These are phyloP conservation scores for Phytopythium sindhum DNA, from an alignment of 352 stramenopile genomes.

Conservation along the genomic window DNA sequence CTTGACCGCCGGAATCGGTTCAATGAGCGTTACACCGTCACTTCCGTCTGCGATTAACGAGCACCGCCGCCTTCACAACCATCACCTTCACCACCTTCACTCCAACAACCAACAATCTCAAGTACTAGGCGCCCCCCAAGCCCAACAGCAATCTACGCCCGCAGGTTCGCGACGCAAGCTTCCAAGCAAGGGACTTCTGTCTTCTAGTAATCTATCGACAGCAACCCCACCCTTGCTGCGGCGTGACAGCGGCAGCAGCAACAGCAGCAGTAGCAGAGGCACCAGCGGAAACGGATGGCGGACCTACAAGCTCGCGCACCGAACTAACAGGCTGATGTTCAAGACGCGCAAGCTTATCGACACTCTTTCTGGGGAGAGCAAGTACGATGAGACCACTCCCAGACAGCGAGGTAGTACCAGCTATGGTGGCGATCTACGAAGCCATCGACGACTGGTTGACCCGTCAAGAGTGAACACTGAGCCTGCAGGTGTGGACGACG, in stretches of 20 bases:
- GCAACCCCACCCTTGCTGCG: constrained; percentile 6
- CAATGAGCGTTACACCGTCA: constrained; percentile 2
- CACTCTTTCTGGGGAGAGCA: constrained; percentile 13
- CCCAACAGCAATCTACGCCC: constrained; percentile 3
- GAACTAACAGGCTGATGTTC: constrained; percentile 52
- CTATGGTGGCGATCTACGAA: background rate
- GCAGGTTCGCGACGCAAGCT: constrained; percentile 17
- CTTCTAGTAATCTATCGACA: constrained; percentile 20
- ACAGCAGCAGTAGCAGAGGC: constrained; percentile 4
- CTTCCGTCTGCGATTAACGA: background rate
- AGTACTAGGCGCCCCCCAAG: background rate
- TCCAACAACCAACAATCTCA: constrained; percentile 6
- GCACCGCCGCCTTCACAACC: constrained; percentile 11
- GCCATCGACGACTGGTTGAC: background rate
- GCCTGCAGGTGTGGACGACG: background rate
- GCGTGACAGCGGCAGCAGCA: constrained; percentile 8
- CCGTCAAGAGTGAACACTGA: background rate
- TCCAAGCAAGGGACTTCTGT: constrained; percentile 5
- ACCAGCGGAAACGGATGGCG: constrained; percentile 35
- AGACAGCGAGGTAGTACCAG: background rate
- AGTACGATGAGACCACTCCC: background rate
- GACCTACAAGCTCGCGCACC: constrained; percentile 58
- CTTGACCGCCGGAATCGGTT: constrained; percentile 12
- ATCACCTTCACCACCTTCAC: constrained; percentile 6
- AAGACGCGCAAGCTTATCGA: constrained; percentile 57